Conservation (phyloP, 2,329 filamentous ascomycete genomes). For the Monosporascus sp. region DNA sequence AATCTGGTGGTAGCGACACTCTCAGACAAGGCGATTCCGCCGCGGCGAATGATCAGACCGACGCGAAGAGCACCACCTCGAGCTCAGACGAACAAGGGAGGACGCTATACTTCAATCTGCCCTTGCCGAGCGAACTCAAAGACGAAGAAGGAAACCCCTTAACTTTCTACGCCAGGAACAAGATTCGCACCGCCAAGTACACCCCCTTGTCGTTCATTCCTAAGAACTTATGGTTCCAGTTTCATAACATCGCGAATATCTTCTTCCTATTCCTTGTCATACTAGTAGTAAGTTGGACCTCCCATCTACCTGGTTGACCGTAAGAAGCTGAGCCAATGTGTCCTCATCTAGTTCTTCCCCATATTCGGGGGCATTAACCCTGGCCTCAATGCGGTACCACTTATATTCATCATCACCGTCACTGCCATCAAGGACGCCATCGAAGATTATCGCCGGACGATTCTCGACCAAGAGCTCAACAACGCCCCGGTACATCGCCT, state of each 20-base stretch:
- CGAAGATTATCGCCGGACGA: conserved; percentile 88
- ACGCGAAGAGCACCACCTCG: conserved; percentile 30
- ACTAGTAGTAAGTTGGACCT: conserved; percentile 66
- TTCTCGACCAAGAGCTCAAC: conserved; percentile 89
- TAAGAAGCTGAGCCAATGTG: conserved; percentile 18
- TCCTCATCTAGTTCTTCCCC: conserved; percentile 69
- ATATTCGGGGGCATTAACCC: conserved; percentile 93
- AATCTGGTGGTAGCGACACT: conserved; percentile 33
- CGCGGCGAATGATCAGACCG: conserved; percentile 30
- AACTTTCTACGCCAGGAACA: conserved; percentile 76
- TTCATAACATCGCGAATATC: conserved; percentile 97
- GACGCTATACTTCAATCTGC: conserved; percentile 79
- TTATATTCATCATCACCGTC: conserved; percentile 86
- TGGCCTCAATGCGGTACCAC: conserved; percentile 79
- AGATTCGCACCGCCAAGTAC: conserved; percentile 97
- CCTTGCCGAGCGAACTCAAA: conserved; percentile 67
- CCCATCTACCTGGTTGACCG: background rate
- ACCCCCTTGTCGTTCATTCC: conserved; percentile 91
- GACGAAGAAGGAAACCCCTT: conserved; percentile 77
- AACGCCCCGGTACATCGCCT: conserved; percentile 92
- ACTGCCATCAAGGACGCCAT: conserved; percentile 93
- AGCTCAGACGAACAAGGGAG: conserved; percentile 42
- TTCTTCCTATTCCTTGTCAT: conserved; percentile 98
- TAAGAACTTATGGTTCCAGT: conserved; percentile 96
- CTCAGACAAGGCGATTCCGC: conserved; percentile 19